Conservation (phyloP, 2,329 filamentous ascomycete genomes). For the Tolypocladium ophioglossoides region DNA sequence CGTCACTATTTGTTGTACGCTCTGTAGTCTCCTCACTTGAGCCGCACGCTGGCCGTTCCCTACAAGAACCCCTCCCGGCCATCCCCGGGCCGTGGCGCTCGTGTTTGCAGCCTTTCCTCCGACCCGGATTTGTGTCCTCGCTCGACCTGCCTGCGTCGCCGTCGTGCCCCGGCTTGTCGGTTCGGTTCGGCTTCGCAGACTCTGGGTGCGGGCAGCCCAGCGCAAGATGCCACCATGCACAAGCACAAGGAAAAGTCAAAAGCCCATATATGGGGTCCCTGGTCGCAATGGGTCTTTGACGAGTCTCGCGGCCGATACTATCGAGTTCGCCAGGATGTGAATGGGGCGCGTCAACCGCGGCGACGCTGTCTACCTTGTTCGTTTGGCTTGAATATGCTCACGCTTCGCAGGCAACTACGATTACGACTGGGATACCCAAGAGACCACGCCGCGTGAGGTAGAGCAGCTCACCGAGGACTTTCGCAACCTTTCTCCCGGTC, state of each 20-base stretch:
- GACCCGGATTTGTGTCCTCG: background rate
- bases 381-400: background rate
- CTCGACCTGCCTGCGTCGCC: background rate
- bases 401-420: constrained; percentile 7
- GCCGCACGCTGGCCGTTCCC: constrained; percentile 4
- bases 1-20: background rate
- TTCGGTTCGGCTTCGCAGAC: background rate
- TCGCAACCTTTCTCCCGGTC: constrained; percentile 4
- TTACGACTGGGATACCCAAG: constrained; percentile 9
- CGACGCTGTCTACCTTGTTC: background rate
- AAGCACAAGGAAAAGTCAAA: constrained; percentile 17
- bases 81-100: background rate
- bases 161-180: background rate
- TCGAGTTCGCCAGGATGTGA: constrained; percentile 14
- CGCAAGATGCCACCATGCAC: constrained; percentile 18
- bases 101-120: background rate
- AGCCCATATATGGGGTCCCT: constrained; percentile 13
- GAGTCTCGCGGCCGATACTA: constrained; percentile 8
- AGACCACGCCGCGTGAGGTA: constrained; percentile 4
- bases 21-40: background rate
- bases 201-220: constrained; percentile 3
- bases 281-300: constrained; percentile 16
- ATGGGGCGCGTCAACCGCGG: constrained; percentile 8
- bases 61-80: constrained; percentile 6
- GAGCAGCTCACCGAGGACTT: constrained; percentile 3